These are phyloP conservation scores for Volvariella volvacea DNA, from an alignment of 1,284 basidiomycete species.

Conservation along the genomic window DNA sequence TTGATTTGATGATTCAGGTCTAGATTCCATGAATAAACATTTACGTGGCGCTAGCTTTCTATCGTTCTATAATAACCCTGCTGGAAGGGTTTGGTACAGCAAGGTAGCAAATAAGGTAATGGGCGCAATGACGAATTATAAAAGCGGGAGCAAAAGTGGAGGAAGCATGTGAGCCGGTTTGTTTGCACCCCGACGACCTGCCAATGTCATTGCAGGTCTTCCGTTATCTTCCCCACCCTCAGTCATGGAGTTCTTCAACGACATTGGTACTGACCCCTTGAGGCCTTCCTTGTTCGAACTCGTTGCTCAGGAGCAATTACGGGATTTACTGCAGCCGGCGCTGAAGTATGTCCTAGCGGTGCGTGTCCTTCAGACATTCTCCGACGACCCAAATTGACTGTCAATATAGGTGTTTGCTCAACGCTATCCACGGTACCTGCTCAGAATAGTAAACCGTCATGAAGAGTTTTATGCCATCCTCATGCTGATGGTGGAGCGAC, in stretches of 20 bases:
- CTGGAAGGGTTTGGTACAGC: no score
- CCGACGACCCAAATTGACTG: conserved; percentile 6
- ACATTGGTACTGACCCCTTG: conserved; percentile 61
- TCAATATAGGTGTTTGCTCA: conserved; percentile 83
- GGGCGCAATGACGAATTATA: no score
- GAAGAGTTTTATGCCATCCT: conserved; percentile 92
- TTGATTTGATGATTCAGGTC: no score
- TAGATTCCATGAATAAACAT: no score
- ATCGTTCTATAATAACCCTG: no score
- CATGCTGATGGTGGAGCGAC: conserved; percentile 85
- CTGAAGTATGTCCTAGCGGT: conserved; percentile 93
- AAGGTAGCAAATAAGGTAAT: no score
- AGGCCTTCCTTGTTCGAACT: conserved; percentile 95
- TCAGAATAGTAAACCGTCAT: conserved; percentile 89
- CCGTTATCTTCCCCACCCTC: not conserved
- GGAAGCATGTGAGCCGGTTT: no score
- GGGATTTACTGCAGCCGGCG: conserved; percentile 90
- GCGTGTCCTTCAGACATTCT: conserved; percentile 20
- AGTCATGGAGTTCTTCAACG: conserved; percentile 77
- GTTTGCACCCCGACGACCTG: no score
- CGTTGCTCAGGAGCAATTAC: conserved; percentile 90
- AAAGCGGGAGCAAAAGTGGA: no score
- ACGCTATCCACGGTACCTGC: conserved; percentile 87
- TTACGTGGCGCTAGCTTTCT: no score
- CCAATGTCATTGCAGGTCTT: no score